These are phyloP conservation scores for Coelastrella sp. DNA, from an alignment of 139 green algal genomes.

Conservation along the genomic window DNA sequence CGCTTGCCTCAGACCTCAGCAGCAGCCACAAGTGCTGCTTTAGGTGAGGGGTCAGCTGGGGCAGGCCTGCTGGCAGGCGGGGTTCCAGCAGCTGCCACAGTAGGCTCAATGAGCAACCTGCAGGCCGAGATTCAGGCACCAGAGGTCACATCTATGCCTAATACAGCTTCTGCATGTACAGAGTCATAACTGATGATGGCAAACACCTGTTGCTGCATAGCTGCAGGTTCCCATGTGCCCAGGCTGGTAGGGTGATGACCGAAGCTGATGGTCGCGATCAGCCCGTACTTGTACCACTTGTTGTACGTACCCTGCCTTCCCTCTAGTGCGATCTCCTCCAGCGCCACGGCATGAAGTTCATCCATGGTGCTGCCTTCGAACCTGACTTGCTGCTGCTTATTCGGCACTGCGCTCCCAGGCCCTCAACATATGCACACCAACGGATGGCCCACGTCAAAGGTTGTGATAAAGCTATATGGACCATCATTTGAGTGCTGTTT, in stretches of 20 bases:
- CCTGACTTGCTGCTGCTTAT: not conserved
- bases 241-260: too few species aligned
- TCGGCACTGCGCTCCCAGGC: not conserved
- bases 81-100: constrained; percentile 52
- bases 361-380: constrained; percentile 48
- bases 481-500: too few species aligned
- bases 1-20: constrained; percentile 1
- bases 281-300: too few species aligned
- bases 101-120: constrained; percentile 31
- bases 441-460: too few species aligned
- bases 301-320: constrained; percentile 35
- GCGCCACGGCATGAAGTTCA: constrained; percentile 26
- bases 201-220: not conserved
- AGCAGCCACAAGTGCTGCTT: constrained; percentile 44
- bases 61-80: constrained; percentile 16
- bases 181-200: not conserved
- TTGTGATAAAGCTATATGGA: too few species aligned
- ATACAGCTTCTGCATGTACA: too few species aligned
- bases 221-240: too few species aligned
- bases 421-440: too few species aligned
- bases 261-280: too few species aligned
- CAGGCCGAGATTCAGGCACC: not conserved
- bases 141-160: not conserved
- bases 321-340: constrained; percentile 50
- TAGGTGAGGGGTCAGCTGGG: not conserved